These are phyloP conservation scores for Suhomyces chickasaworum DNA, from an alignment of 1,139 yeast species.

Conservation along the genomic window DNA sequence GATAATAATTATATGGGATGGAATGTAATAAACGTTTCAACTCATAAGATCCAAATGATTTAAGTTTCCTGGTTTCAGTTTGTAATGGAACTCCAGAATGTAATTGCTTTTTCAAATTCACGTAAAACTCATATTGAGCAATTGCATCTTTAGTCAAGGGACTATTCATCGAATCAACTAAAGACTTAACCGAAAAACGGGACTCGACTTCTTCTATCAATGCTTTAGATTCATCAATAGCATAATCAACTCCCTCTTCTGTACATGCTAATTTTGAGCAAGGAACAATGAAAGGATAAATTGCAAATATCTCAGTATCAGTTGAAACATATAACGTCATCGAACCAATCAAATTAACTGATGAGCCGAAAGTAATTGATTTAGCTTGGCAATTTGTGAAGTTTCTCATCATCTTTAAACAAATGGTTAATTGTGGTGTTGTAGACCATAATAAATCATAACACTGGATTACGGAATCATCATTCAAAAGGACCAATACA, in stretches of 20 bases:
- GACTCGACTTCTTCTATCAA: slow-evolving; percentile 23
- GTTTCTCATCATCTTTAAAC: slow-evolving; percentile 19
- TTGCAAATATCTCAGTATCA: slow-evolving; percentile 29
- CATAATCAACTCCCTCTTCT: slow-evolving; percentile 24
- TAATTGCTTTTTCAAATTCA: slow-evolving; percentile 22
- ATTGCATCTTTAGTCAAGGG: slow-evolving; percentile 20
- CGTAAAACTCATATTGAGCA: slow-evolving; percentile 25
- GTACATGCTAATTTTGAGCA: slow-evolving; percentile 28
- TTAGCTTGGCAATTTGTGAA: slow-evolving; percentile 24
- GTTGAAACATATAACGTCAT: slow-evolving; percentile 39
- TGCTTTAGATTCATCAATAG: slow-evolving; percentile 28
- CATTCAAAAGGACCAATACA: slow-evolving; percentile 36
- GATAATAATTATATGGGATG: slow-evolving; percentile 16
- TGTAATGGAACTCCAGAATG: slow-evolving; percentile 14
- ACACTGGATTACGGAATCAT: slow-evolving; percentile 24
- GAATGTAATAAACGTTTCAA: slow-evolving; percentile 19
- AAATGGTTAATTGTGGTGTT: slow-evolving; percentile 29
- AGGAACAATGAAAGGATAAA: slow-evolving; percentile 36
- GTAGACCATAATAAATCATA: slow-evolving; percentile 35
- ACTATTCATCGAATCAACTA: slow-evolving; percentile 18
- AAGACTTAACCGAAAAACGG: slow-evolving; percentile 17
- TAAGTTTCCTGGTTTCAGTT: slow-evolving; percentile 18
- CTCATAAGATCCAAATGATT: slow-evolving; percentile 17
- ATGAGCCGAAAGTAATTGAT: slow-evolving; percentile 42
- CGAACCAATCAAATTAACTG: slow-evolving; percentile 30